Evolutionary conservation across 257 asterid genomes (phyloP), one percentile per base, ranked within the genome.

Genomic region (Nicotiana benthamiana): DNA sequence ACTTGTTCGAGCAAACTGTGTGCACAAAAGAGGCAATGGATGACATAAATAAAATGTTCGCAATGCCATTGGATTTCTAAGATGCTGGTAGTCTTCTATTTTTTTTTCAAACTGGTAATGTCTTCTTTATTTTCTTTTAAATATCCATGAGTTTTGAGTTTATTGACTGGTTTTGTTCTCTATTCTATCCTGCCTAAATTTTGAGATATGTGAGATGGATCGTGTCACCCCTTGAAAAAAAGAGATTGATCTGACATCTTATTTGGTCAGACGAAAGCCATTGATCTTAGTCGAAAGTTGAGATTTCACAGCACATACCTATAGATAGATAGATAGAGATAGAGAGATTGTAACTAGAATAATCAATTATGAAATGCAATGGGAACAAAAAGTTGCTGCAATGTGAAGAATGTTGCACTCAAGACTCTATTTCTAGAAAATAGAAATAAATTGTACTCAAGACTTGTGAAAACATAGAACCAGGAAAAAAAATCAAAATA

Each of bases 21-120:
- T 91, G 96, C 90, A 93, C 98, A 53, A 93, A 87, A 83, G 96
- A 95, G 88, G 99, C 98, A 64, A 90, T 92, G 89, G 96, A 75
- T 78, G 97, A 95, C 84, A 95, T 95, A 86, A 95, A 91, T 86
- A 95, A 90, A 84, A 63, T 91, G 90, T 93, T 95, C 77, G 87
- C 96, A 12, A 93, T 92, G 95, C 97, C 97, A 17, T 83, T 95
- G 90, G 97, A 93, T 85, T 90, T 93, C 86, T 95, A 83, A 91
- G 80, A 70, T 75, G 80, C 79, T 80, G 91, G 87, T 80, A 83
- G 85, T 48, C 79, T 83, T 6, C n/a, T 9, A 46, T 34, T 4
- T 68, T 68, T 40, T 28, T 68, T 68, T 40, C 30, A 20, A 68
- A 77, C 77, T 76, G 89, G 83, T 77, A 82, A 86, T 90, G 86